phyloP scores from a whole-genome alignment of 208 protist species.

The Spongospora subterranea region DNA sequence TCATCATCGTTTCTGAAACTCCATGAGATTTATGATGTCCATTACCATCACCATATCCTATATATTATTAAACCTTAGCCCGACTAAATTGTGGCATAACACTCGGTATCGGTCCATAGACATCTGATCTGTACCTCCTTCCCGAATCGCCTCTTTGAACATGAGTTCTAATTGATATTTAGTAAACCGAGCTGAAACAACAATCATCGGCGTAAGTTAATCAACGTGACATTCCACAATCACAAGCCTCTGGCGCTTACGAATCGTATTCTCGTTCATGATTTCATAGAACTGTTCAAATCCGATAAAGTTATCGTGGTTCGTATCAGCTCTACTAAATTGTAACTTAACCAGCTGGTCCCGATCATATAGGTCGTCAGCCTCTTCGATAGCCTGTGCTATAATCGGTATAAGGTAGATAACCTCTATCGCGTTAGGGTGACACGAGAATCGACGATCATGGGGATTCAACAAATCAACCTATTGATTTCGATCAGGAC shows the following conservation, averaged over 20 bases:
- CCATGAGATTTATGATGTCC: no score
- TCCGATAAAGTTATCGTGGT: constrained; percentile 1
- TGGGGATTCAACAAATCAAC: background rate
- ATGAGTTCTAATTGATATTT: background rate
- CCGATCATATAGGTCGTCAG: background rate
- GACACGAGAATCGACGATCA: background rate
- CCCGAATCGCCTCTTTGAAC: constrained; percentile 41
- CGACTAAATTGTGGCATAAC: background rate
- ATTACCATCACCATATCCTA: no score
- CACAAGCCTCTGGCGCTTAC: background rate
- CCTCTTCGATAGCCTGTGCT: background rate
- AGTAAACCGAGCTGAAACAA: background rate
- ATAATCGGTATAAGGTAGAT: background rate
- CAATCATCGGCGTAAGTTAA: background rate
- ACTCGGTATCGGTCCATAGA: background rate
- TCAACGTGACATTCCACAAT: no score
- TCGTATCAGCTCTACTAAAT: background rate
- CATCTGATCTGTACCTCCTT: background rate
- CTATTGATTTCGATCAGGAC: background rate
- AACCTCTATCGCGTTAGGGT: background rate
- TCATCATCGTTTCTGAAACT: no score
- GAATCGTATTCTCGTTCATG: background rate
- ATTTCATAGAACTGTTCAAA: background rate
- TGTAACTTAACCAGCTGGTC: background rate
- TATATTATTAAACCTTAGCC: no score